A percentile compares a stretch with the other conserved stretches of the same genome.
These are phyloP conservation scores for Immersiella caudata DNA, from an alignment of 495 filamentous ascomycete genomes.

Conservation along the genomic window DNA sequence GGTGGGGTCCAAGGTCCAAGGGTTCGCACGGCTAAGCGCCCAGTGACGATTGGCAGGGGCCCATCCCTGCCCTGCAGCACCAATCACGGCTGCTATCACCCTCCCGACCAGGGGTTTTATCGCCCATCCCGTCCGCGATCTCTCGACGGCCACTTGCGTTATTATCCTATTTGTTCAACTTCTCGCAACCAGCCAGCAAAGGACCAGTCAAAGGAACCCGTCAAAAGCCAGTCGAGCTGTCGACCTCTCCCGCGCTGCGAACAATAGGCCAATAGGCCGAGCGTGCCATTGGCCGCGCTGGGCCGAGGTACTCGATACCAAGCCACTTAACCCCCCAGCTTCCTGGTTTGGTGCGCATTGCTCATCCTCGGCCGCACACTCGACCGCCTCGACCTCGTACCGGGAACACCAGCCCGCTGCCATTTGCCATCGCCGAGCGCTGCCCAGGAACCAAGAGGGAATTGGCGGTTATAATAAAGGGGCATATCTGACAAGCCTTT, in stretches of 20 bases:
- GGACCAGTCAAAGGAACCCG: not conserved
- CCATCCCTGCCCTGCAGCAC: conserved; percentile 30
- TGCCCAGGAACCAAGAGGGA: not conserved
- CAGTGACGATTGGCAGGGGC: conserved; percentile 31
- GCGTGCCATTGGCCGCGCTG: not conserved
- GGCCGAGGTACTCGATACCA: conserved; percentile 18
- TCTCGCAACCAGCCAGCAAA: not conserved
- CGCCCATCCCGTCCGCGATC: conserved; percentile 26
- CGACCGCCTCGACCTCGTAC: conserved; percentile 2
- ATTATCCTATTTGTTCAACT: conserved; percentile 34
- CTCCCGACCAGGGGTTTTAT: conserved; percentile 32
- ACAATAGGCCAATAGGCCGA: conserved; percentile 18
- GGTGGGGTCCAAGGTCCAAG: conserved; percentile 10
- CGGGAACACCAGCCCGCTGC: conserved; percentile 13
- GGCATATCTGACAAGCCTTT: conserved; percentile 7
- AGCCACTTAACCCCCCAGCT: not conserved
- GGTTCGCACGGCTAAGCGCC: conserved; percentile 37
- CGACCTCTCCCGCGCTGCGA: conserved; percentile 17
- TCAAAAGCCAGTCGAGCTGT: not conserved
- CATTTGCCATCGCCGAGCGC: not conserved
- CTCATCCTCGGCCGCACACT: not conserved
- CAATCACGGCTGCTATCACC: conserved; percentile 41
- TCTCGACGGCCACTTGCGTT: conserved; percentile 29
- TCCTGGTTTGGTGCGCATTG: conserved; percentile 12
- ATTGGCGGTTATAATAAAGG: conserved; percentile 20